Conservation (phyloP, 2,329 filamentous ascomycete genomes). For the Beauveria sp. region DNA sequence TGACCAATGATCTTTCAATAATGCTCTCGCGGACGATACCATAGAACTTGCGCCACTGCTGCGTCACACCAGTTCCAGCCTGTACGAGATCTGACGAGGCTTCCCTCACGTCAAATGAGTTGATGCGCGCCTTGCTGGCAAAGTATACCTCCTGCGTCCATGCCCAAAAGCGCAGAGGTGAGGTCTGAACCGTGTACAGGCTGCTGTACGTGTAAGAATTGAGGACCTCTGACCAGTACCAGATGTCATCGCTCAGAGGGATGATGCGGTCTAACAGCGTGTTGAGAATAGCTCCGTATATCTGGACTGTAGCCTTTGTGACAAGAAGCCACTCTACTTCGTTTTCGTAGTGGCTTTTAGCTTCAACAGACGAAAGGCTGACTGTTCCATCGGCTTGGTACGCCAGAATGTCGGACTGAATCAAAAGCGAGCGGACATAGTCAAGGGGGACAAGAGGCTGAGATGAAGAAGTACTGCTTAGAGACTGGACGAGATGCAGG, state of each 20-base stretch:
- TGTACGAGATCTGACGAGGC: constrained; percentile 26
- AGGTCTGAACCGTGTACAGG: constrained; percentile 80
- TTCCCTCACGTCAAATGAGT: constrained; percentile 22
- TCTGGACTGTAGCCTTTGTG: constrained; percentile 86
- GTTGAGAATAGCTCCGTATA: constrained; percentile 73
- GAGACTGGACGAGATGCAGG: constrained; percentile 58
- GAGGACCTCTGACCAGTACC: constrained; percentile 91
- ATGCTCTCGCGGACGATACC: constrained; percentile 69
- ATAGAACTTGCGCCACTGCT: constrained; percentile 67
- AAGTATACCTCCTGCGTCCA: constrained; percentile 64
- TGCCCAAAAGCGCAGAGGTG: constrained; percentile 65
- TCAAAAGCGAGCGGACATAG: constrained; percentile 55
- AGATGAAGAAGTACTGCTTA: constrained; percentile 63
- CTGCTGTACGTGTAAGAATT: constrained; percentile 70
- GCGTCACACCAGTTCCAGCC: constrained; percentile 33
- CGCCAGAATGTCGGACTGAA: constrained; percentile 48
- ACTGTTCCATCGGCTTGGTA: neutral
- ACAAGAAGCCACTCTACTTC: constrained; percentile 88
- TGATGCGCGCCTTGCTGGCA: constrained; percentile 46
- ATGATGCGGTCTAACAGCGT: constrained; percentile 76
- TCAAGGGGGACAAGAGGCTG: constrained; percentile 52
- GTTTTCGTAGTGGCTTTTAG: constrained; percentile 52
- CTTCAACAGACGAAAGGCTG: constrained; percentile 13
- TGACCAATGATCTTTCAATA: constrained; percentile 60
- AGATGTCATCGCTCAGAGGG: constrained; percentile 76